phyloP scores from a whole-genome alignment of 352 stramenopile genomes.

The Globisporangium mamillatum region DNA sequence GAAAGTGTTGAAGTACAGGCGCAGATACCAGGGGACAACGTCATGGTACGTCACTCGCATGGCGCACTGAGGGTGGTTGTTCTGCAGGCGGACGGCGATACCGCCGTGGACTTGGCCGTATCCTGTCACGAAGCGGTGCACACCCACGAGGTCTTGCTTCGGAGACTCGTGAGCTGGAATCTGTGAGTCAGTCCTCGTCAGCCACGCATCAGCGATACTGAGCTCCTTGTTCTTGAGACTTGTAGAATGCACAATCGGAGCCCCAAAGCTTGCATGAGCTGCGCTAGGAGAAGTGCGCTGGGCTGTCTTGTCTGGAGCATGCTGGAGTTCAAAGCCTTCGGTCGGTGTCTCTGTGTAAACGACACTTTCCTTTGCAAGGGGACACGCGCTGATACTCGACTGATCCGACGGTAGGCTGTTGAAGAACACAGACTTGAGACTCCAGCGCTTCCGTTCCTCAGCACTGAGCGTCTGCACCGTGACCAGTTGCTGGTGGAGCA shows the following conservation, averaged over 20 bases:
- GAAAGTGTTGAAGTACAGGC: slow-evolving; percentile 78
- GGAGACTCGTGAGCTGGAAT: not conserved
- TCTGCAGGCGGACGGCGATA: slow-evolving; percentile 61
- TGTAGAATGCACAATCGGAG: slow-evolving; percentile 11
- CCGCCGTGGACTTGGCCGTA: slow-evolving; percentile 75
- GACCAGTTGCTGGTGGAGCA: slow-evolving; percentile 57
- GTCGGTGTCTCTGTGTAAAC: slow-evolving; percentile 29
- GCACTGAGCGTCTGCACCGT: slow-evolving; percentile 39
- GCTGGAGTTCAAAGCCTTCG: slow-evolving; percentile 26
- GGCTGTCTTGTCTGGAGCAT: not conserved
- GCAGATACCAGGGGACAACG: slow-evolving; percentile 78
- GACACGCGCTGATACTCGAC: slow-evolving; percentile 31
- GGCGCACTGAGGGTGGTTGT: slow-evolving; percentile 44
- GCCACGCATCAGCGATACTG: slow-evolving; percentile 14
- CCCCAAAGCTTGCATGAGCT: not conserved
- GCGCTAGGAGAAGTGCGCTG: not conserved
- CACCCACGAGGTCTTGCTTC: slow-evolving; percentile 38
- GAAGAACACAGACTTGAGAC: slow-evolving; percentile 49
- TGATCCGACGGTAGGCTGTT: slow-evolving; percentile 15
- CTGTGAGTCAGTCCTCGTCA: slow-evolving; percentile 10
- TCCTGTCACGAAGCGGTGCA: slow-evolving; percentile 75
- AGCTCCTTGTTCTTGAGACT: slow-evolving; percentile 10
- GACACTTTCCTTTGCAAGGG: slow-evolving; percentile 34
- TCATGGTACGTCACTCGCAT: slow-evolving; percentile 72
- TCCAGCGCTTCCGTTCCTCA: slow-evolving; percentile 28